Percentiles rank a stretch among this genome's conserved stretches.
These are phyloP conservation scores for Mycogone perniciosa DNA, from an alignment of 2,329 filamentous ascomycete genomes.

Conservation along the genomic window DNA sequence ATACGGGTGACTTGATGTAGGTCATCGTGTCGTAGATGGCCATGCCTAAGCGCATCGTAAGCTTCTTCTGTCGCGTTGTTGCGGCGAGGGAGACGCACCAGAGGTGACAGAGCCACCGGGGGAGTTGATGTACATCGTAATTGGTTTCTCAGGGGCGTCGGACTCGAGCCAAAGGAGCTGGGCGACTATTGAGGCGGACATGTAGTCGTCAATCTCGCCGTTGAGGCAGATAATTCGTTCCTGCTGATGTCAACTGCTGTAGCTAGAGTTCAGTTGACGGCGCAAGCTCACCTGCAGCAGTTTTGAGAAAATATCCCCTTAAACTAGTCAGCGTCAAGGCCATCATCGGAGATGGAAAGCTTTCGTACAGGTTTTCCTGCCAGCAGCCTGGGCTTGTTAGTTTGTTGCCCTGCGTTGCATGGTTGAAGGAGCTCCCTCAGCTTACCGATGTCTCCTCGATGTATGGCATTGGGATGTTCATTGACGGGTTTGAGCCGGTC, in stretches of 20 bases:
- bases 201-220: conserved; percentile 80
- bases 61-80: conserved; percentile 4
- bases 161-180: conserved; percentile 98
- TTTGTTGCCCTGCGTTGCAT: background rate
- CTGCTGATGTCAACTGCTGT: conserved; percentile 32
- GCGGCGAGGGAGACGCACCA: conserved; percentile 32
- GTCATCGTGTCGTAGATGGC: conserved; percentile 99
- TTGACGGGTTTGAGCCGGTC: conserved; percentile 22
- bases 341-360: no score
- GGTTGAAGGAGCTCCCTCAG: conserved; percentile 3
- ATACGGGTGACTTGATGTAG: conserved; percentile 89
- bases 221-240: conserved; percentile 95
- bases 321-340: conserved; percentile 14
- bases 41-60: conserved; percentile 38
- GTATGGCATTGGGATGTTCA: conserved; percentile 50
- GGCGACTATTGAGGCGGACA: conserved; percentile 89
- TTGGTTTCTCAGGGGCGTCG: conserved; percentile 88
- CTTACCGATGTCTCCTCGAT: conserved; percentile 43
- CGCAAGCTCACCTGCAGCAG: conserved; percentile 56
- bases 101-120: conserved; percentile 84
- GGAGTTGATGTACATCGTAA: conserved; percentile 97
- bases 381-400: conserved; percentile 55
- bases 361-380: conserved; percentile 67
- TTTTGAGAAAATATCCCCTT: conserved; percentile 78
- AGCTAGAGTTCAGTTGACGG: background rate